phyloP scores from a whole-genome alignment of 257 asterid species.

The Solanum arcanum region DNA sequence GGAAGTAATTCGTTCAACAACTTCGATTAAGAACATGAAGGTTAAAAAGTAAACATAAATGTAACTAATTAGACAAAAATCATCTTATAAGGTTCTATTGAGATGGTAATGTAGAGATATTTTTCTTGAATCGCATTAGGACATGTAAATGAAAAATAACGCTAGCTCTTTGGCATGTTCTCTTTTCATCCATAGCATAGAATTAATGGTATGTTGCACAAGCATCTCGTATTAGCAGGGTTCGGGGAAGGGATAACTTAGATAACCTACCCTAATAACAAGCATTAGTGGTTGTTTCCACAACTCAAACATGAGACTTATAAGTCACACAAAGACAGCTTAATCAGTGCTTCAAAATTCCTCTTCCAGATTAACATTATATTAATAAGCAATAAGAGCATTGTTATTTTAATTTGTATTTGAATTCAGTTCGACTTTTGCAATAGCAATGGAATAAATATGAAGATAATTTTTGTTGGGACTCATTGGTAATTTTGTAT shows the following conservation, averaged over 20 bases:
- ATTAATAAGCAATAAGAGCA: neutral
- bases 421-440: neutral
- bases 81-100: neutral
- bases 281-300: neutral
- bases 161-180: neutral
- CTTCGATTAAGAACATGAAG: neutral
- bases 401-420: neutral
- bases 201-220: neutral
- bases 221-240: neutral
- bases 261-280: neutral
- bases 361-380: neutral
- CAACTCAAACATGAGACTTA: neutral
- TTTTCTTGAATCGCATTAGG: neutral
- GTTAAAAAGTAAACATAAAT: neutral
- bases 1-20: neutral
- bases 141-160: neutral
- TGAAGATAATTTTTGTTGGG: neutral
- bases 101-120: neutral
- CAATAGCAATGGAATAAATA: neutral
- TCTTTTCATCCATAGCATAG: neutral
- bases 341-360: neutral
- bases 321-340: neutral
- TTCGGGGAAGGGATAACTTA: neutral
- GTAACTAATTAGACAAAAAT: neutral
- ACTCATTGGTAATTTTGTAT: neutral